Evolutionary conservation across 768 basidiomycete genomes (phyloP), one percentile per base, ranked within the genome.

Genomic region (Cyclocybe aegerita): DNA sequence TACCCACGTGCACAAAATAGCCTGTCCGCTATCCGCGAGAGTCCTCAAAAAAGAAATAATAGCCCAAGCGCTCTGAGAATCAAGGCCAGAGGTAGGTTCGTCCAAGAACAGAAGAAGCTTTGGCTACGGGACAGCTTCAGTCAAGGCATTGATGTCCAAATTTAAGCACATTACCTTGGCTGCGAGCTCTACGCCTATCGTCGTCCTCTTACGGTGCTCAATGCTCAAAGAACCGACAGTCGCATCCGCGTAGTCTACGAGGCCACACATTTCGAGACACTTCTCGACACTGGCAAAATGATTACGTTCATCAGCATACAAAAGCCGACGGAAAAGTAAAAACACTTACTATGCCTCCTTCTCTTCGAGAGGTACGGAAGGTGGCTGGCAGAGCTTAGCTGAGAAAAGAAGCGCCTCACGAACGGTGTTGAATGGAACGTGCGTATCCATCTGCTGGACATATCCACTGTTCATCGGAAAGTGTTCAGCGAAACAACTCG

Each of bases 11-110:
- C 92, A 94, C 17, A 96, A 73, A 60, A 95, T 93, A 17, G 90
- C 88, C 61, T 93, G 92, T 1, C 93, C 93, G 47, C 80, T 80
- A 49, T 88, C 79, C 4, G 91, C 90, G 29, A 95, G 80, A 34
- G 84, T 79, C 4, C 85, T 75, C 41, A 94, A 70, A 75, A 94
- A 90, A 4, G 76, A 72, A 43, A 91, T 70, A 56, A 93, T 90
- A 29, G 85, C 85, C 89, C 90, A 90, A 3, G 92, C 90, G 40
- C 85, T 88, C 66, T 93, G 90, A 9, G 90, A 91, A 63, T 93
- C 91, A 10, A 94, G 77, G 47, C 92, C 91, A 15, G 89, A 86
- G 0, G 93, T 95, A 0, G 93, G 93, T 64, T 95, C 92, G 61
- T 94, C 93, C 45, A 93, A 71, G 78, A 95, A 95, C 14, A 95